Percentiles rank a stretch among this genome's conserved stretches.
phyloP scores from a whole-genome alignment of 768 basidiomycete genomes.

The Mycena vulgaris region DNA sequence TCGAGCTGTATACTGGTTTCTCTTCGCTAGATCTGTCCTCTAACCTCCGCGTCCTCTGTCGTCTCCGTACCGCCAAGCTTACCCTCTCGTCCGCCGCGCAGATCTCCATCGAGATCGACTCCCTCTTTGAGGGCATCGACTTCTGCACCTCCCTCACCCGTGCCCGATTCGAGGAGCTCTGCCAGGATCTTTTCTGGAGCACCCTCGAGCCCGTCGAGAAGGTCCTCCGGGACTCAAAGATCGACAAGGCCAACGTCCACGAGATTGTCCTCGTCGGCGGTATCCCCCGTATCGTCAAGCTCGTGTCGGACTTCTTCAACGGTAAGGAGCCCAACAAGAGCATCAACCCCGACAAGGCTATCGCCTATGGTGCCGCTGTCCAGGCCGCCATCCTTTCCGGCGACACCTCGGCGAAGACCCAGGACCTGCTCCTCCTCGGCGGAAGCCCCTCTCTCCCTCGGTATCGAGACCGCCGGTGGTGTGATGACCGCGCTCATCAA shows the following conservation, averaged over 20 bases:
- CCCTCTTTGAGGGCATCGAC: slow-evolving; percentile 98
- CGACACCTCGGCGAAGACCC: slow-evolving; percentile 97
- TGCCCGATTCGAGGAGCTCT: slow-evolving; percentile 97
- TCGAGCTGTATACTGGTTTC: slow-evolving; percentile 27
- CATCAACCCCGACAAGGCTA: no score
- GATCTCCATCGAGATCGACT: no score
- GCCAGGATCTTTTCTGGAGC: no score
- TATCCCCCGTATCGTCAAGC: no score
- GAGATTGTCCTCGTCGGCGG: slow-evolving; percentile 99
- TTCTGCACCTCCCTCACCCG: slow-evolving; percentile 99
- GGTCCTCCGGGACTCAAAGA: slow-evolving; percentile 97
- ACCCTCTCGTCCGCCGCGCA: slow-evolving; percentile 98
- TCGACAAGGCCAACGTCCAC: slow-evolving; percentile 95
- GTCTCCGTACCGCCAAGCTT: slow-evolving; percentile 97
- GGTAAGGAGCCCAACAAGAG: no score
- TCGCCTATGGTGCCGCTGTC: no score
- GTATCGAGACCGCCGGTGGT: no score
- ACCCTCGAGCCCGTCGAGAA: no score
- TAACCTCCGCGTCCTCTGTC: slow-evolving; percentile 96
- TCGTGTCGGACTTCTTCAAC: no score
- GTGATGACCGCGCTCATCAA: no score
- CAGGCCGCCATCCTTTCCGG: slow-evolving; percentile 98
- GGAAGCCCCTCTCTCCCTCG: no score
- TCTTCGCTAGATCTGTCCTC: no score
- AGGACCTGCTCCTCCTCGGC: slow-evolving; percentile 95